Conservation (phyloP, 176 grass and related monocot genomes). For the Areca catechu region DNA sequence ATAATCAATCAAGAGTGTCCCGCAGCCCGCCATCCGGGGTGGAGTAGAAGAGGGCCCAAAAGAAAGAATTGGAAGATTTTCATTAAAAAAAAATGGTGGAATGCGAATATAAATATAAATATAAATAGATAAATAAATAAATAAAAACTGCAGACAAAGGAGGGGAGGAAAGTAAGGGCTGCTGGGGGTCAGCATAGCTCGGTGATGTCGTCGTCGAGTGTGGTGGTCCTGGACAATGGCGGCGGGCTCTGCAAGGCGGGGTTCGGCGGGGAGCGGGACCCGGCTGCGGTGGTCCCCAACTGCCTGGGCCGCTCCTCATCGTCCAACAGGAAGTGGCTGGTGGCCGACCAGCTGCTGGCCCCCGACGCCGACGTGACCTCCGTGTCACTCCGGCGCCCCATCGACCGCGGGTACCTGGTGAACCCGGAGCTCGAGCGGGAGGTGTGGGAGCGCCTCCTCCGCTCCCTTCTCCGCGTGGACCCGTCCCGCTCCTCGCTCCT, state of each 20-base stretch:
- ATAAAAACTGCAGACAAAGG: too few species aligned
- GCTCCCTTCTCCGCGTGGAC: slow-evolving; percentile 49
- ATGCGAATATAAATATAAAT: too few species aligned
- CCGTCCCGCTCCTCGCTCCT: slow-evolving; percentile 55
- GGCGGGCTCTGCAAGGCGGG: slow-evolving; percentile 89
- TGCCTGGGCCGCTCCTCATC: slow-evolving; percentile 49
- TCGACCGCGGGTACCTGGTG: slow-evolving; percentile 92
- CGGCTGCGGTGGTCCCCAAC: slow-evolving; percentile 70
- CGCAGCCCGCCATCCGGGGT: too few species aligned
- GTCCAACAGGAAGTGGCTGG: slow-evolving; percentile 61
- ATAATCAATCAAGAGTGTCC: too few species aligned
- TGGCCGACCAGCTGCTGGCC: slow-evolving; percentile 66
- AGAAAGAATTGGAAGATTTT: too few species aligned
- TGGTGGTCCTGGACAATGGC: slow-evolving; percentile 89
- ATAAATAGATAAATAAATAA: too few species aligned
- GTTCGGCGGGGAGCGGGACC: slow-evolving; percentile 73
- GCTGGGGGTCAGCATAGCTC: too few species aligned
- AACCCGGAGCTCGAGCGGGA: slow-evolving; percentile 70
- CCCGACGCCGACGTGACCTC: slow-evolving; percentile 62
- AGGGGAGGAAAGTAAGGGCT: too few species aligned
- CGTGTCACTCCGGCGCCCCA: slow-evolving; percentile 65
- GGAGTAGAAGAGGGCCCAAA: too few species aligned
- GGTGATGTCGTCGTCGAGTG: neutral
- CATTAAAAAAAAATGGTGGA: too few species aligned
- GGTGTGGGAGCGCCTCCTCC: slow-evolving; percentile 78